These are phyloP conservation scores for Podospora sp. DNA, from an alignment of 495 filamentous ascomycete genomes.

Conservation along the genomic window DNA sequence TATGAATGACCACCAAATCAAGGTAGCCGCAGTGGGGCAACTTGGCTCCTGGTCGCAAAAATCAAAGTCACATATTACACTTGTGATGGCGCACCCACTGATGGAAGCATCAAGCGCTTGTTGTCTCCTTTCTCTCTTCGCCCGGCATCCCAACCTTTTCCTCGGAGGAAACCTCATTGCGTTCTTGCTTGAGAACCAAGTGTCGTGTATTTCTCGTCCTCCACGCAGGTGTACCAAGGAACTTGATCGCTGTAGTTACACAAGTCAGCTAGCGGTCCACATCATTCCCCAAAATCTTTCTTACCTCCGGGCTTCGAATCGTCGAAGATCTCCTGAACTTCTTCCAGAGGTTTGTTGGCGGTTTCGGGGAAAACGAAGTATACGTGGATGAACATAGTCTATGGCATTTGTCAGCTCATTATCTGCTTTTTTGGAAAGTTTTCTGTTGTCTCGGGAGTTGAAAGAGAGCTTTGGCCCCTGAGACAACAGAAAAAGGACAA, in stretches of 20 bases:
- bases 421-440: too few relatives aligned
- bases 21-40: too few relatives aligned
- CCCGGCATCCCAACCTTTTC: constrained; percentile 32
- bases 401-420: too few relatives aligned
- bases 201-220: constrained; percentile 56
- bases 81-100: neutral
- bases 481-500: too few relatives aligned
- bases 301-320: constrained; percentile 35
- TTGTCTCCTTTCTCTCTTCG: constrained; percentile 19
- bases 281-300: neutral
- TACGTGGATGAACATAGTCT: constrained; percentile 70
- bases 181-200: constrained; percentile 35
- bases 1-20: too few relatives aligned
- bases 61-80: neutral
- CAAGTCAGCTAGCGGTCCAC: constrained; percentile 6
- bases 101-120: neutral
- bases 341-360: constrained; percentile 77
- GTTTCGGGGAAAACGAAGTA: constrained; percentile 85
- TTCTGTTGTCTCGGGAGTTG: too few relatives aligned
- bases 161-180: constrained; percentile 37
- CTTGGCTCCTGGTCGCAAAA: neutral
- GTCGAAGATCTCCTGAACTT: constrained; percentile 72
- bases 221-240: constrained; percentile 70
- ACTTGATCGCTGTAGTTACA: constrained; percentile 54
- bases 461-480: too few relatives aligned